A percentile compares a stretch with the other conserved stretches of the same genome.
Conservation (phyloP, 2,329 filamentous ascomycete genomes). For the Phyllosticta citribraziliensis region DNA sequence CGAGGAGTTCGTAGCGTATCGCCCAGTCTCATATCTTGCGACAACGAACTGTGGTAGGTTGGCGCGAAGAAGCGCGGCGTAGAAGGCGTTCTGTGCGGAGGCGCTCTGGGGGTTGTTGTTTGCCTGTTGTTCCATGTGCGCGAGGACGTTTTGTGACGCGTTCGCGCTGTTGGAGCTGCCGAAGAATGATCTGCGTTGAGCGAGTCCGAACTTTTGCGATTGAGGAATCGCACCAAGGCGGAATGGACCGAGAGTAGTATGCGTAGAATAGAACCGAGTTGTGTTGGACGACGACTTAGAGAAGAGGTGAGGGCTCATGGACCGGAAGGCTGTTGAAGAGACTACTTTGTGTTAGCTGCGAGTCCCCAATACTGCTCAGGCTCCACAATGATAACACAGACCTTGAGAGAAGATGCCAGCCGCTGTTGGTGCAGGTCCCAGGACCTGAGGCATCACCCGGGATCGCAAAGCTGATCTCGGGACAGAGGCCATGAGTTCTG, state of each 20-base stretch:
- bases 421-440: not conserved
- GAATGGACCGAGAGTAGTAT: slow-evolving; percentile 25
- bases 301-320: not conserved
- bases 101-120: slow-evolving; percentile 87
- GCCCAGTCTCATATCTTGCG: slow-evolving; percentile 77
- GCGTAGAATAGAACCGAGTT: slow-evolving; percentile 30
- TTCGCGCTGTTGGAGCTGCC: slow-evolving; percentile 21
- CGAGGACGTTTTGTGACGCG: slow-evolving; percentile 54
- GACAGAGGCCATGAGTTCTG: not conserved
- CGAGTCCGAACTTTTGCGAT: slow-evolving; percentile 26
- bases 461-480: slow-evolving; percentile 12
- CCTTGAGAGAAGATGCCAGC: slow-evolving; percentile 7
- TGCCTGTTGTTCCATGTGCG: slow-evolving; percentile 79
- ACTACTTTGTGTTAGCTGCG: not conserved
- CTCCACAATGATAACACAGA: not conserved
- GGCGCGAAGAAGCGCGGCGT: slow-evolving; percentile 78
- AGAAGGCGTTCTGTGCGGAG: slow-evolving; percentile 85
- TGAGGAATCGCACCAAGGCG: slow-evolving; percentile 22
- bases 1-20: slow-evolving; percentile 69
- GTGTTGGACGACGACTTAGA: slow-evolving; percentile 6
- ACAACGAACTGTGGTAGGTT: slow-evolving; percentile 91
- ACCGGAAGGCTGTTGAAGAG: not conserved
- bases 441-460: slow-evolving; percentile 10
- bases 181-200: slow-evolving; percentile 36
- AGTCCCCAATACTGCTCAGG: not conserved